phyloP scores from a whole-genome alignment of 768 basidiomycete species.

The Termitomyces bulborhizus region DNA sequence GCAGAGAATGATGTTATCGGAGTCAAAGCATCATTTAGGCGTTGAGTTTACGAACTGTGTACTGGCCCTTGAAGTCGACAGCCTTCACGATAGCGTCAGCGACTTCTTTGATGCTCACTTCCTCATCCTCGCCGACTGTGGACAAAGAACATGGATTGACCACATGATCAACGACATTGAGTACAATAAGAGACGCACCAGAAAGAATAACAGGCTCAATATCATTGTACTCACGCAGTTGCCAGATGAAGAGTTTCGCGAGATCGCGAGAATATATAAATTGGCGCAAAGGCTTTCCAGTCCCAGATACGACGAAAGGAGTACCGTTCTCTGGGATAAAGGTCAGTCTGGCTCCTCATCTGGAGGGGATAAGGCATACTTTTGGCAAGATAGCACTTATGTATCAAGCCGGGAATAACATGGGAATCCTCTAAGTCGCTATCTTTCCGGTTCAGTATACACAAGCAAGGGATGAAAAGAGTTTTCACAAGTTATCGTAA shows the following conservation, averaged over 20 bases:
- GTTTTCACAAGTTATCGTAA: conserved; percentile 80
- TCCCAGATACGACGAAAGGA: conserved; percentile 83
- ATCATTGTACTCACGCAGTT: conserved; percentile 83
- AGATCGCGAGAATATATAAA: conserved; percentile 97
- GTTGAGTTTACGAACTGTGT: conserved; percentile 41
- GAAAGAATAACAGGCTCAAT: conserved; percentile 93
- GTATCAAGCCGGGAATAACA: conserved; percentile 91
- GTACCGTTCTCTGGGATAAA: conserved; percentile 59
- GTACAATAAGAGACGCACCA: conserved; percentile 35
- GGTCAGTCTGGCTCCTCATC: not conserved
- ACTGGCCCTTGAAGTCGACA: conserved; percentile 73
- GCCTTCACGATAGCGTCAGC: conserved; percentile 88
- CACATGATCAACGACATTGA: not conserved
- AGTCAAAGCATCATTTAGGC: not conserved
- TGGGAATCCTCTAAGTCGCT: conserved; percentile 88
- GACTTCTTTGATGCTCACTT: conserved; percentile 88
- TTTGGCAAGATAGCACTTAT: conserved; percentile 90
- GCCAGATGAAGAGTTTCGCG: conserved; percentile 93
- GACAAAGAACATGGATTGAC: not conserved
- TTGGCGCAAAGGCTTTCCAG: conserved; percentile 91
- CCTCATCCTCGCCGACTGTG: conserved; percentile 88
- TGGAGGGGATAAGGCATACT: conserved; percentile 34
- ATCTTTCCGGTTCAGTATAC: conserved; percentile 8
- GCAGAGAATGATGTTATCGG: not conserved
- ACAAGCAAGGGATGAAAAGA: not conserved